Conservation (phyloP, 768 basidiomycete genomes). For the Kondoa subrosea region DNA sequence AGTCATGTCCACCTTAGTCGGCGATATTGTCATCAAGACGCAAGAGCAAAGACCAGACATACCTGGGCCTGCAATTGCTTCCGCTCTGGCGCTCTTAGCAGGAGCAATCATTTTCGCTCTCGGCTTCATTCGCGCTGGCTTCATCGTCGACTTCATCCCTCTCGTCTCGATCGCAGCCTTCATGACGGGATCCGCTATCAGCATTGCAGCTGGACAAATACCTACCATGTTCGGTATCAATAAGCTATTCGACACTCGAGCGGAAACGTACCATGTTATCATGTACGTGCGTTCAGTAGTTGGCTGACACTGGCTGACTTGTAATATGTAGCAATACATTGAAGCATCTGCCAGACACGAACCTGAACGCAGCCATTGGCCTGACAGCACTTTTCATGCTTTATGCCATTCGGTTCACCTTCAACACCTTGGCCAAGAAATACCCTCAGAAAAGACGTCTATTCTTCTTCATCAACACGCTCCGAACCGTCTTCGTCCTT, state of each 20-base stretch:
- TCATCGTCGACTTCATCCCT: conserved; percentile 89
- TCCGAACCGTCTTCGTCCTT: conserved; percentile 41
- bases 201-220: conserved; percentile 70
- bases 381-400: conserved; percentile 33
- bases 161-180: conserved; percentile 47
- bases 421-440: conserved; percentile 40
- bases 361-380: conserved; percentile 78
- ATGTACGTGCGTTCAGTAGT: conserved; percentile 35
- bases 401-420: conserved; percentile 50
- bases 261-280: conserved; percentile 65
- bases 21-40: conserved; percentile 60
- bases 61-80: conserved; percentile 59
- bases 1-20: conserved; percentile 81
- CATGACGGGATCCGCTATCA: conserved; percentile 79
- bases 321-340: conserved; percentile 45
- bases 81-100: conserved; percentile 61
- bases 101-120: conserved; percentile 84
- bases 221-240: conserved; percentile 76
- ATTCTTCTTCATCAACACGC: conserved; percentile 53
- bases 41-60: conserved; percentile 32
- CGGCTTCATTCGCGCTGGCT: conserved; percentile 74
- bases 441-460: conserved; percentile 52
- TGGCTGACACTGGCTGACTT: not conserved
- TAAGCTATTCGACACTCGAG: conserved; percentile 44
- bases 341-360: conserved; percentile 46